phyloP scores from a whole-genome alignment of 2,329 filamentous ascomycete genomes.

The Colletotrichum sp. region DNA sequence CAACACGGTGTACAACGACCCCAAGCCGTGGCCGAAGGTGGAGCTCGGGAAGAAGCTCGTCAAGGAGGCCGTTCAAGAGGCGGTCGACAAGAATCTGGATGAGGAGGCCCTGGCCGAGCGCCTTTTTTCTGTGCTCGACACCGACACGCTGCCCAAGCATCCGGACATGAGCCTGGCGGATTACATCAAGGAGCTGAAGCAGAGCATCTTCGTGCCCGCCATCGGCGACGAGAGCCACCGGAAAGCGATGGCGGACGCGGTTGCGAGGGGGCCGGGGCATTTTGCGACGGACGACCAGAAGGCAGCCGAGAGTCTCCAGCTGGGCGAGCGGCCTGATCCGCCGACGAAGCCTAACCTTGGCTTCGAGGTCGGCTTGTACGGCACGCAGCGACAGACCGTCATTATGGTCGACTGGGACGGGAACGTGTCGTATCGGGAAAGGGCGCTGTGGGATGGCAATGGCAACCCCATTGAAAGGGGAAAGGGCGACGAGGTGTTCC shows the following conservation, averaged over 20 bases:
- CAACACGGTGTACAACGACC: slow-evolving; percentile 63
- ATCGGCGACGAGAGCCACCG: slow-evolving; percentile 56
- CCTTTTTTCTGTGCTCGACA: slow-evolving; percentile 61
- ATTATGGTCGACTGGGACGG: slow-evolving; percentile 68
- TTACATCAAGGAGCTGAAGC: slow-evolving; percentile 57
- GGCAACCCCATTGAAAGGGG: slow-evolving; percentile 60
- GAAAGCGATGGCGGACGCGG: slow-evolving; percentile 48
- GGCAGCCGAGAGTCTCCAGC: slow-evolving; percentile 36
- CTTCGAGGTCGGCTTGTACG: slow-evolving; percentile 66
- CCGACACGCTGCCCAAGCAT: slow-evolving; percentile 57
- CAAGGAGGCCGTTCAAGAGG: slow-evolving; percentile 44
- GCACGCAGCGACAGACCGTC: slow-evolving; percentile 69
- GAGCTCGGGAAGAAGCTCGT: slow-evolving; percentile 55
- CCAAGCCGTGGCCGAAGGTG: slow-evolving; percentile 67
- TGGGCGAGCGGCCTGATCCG: slow-evolving; percentile 31
- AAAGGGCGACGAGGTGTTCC: slow-evolving; percentile 59
- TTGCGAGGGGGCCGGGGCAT: slow-evolving; percentile 39
- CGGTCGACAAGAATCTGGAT: slow-evolving; percentile 36
- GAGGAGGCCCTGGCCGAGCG: slow-evolving; percentile 55
- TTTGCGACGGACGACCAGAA: slow-evolving; percentile 44
- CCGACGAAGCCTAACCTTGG: slow-evolving; percentile 30
- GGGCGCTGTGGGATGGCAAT: slow-evolving; percentile 64
- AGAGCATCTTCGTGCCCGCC: slow-evolving; percentile 66
- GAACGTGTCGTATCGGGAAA: slow-evolving; percentile 63
- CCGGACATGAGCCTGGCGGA: slow-evolving; percentile 54